Evolutionary conservation across 352 stramenopile species (phyloP).

Genomic region (Phytophthora palmivora): DNA sequence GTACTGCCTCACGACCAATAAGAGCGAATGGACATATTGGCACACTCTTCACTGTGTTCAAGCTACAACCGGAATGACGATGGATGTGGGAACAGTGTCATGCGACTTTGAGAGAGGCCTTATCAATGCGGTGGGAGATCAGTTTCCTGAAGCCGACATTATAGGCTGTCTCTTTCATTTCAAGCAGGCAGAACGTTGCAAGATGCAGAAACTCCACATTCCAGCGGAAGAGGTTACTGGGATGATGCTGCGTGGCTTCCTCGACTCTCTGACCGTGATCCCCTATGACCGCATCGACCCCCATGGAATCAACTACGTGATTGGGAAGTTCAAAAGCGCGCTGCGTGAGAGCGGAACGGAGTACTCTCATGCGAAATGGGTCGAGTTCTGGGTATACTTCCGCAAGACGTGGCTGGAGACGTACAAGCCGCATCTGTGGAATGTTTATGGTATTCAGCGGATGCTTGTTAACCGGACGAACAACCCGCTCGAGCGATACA

Average conservation of each 20-base stretch:
- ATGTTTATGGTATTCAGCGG: conserved; percentile 16
- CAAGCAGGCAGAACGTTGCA: conserved; percentile 23
- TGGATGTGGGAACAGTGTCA: conserved; percentile 11
- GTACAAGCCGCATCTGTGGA: conserved; percentile 13
- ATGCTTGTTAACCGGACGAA: conserved; percentile 25
- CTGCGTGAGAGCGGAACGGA: background rate
- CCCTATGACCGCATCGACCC: conserved; percentile 6
- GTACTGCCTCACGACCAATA: conserved; percentile 12
- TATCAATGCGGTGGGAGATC: conserved; percentile 15
- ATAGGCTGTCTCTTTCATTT: conserved; percentile 33
- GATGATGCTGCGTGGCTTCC: conserved; percentile 6
- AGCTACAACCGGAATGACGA: conserved; percentile 6
- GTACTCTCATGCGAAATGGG: conserved; percentile 3
- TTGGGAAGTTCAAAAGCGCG: background rate
- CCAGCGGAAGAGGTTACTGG: background rate
- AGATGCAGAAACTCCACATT: conserved; percentile 21
- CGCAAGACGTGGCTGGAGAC: conserved; percentile 19
- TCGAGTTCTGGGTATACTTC: conserved; percentile 26
- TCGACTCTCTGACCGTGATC: conserved; percentile 9
- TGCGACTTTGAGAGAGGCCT: conserved; percentile 30
- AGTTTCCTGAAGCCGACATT: conserved; percentile 22
- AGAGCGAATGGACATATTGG: conserved; percentile 20
- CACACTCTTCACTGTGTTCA: conserved; percentile 18
- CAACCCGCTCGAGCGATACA: conserved; percentile 35
- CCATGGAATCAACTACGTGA: conserved; percentile 9